Evolutionary conservation across 352 stramenopile species (phyloP), one percentile per base, ranked within the genome.

Genomic region (Pythium utonaiense): DNA sequence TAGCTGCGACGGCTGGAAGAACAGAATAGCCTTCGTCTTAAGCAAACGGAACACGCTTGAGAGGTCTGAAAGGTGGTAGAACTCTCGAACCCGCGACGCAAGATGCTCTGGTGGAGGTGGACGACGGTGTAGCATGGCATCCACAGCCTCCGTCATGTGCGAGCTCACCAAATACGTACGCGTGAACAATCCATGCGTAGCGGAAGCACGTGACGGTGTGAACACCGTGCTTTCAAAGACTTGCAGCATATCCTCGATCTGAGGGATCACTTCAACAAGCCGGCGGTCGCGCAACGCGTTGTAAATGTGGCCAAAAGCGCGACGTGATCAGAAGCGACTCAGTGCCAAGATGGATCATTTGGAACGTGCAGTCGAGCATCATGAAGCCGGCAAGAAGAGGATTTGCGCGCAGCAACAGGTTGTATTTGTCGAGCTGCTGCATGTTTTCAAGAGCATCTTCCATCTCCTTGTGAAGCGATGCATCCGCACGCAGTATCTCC

Each of bases 261-360:
- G 69, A 9, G 57, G 42, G 12, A 67, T 69, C 16, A 13, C 12
- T 0, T 49, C 13, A 1, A 75, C 10, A 7, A 70, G 44, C 1
- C 49, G 25, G 44, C 57, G 41, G 19, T 71, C 47, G 22, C 58
- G 31, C 1, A 78, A 50, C 2, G 64, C 71, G 40, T 61, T 57
- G 45, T 73, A 79, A 13, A 77, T 47, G 36, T 75, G 61, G 1
- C 61, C 54, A 21, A 77, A 74, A 21, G 59, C 59, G 67, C 8
- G 60, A 68, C 9, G 70, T 68, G 54, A 61, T 61, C 57, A 69
- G 54, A 8, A 73, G 25, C 9, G 71, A 40, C 25, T 73, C 67
- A 28, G 40, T 42, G n/a, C 17, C 64, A 28, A 71, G n/a, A 8
- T 62, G 8, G 12, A 67, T 50, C 19, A 70, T 75, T 14, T 63